phyloP scores from a whole-genome alignment of 23 red algal species.

The Pyropia yezoensis region DNA sequence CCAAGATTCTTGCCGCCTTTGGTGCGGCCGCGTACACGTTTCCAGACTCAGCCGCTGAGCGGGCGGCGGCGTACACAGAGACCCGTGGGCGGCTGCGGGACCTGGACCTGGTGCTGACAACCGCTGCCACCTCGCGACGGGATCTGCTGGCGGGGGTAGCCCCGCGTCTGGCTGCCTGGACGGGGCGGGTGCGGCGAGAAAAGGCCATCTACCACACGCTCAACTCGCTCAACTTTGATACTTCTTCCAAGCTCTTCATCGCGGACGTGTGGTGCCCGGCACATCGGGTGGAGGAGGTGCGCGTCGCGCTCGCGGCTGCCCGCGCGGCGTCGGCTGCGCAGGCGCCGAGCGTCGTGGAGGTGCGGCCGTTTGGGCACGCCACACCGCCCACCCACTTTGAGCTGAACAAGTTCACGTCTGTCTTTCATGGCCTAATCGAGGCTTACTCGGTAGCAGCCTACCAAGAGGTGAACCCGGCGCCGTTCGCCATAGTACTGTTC shows the following conservation, averaged over 20 bases:
- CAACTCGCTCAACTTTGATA: slow-evolving; percentile 94
- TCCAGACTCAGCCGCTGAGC: slow-evolving; percentile 39
- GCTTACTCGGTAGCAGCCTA: slow-evolving; percentile 85
- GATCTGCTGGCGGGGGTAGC: slow-evolving; percentile 60
- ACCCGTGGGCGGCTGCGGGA: slow-evolving; percentile 24
- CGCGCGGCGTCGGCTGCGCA: slow-evolving; percentile 54
- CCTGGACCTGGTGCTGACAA: slow-evolving; percentile 61
- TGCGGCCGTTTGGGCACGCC: slow-evolving; percentile 30
- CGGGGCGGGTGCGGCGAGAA: slow-evolving; percentile 56
- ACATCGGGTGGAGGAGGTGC: slow-evolving; percentile 24
- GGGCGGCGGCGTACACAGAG: slow-evolving; percentile 24
- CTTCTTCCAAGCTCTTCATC: slow-evolving; percentile 66
- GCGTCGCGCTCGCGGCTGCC: slow-evolving; percentile 48
- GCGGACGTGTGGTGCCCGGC: slow-evolving; percentile 84
- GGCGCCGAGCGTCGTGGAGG: slow-evolving; percentile 74
- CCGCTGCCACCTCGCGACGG: slow-evolving; percentile 41
- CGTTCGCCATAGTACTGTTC: slow-evolving; percentile 81
- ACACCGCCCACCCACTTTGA: slow-evolving; percentile 71
- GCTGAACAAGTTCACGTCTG: slow-evolving; percentile 81
- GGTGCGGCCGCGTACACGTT: slow-evolving; percentile 72
- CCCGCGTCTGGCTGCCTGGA: slow-evolving; percentile 52
- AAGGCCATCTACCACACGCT: slow-evolving; percentile 91
- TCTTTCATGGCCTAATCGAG: slow-evolving; percentile 93
- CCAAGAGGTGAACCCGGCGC: slow-evolving; percentile 91
- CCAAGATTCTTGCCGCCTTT: slow-evolving; percentile 81